Evolutionary conservation across 371 early-diverging fungal genomes (phyloP).

Genomic region (Rhizopus delemar): DNA sequence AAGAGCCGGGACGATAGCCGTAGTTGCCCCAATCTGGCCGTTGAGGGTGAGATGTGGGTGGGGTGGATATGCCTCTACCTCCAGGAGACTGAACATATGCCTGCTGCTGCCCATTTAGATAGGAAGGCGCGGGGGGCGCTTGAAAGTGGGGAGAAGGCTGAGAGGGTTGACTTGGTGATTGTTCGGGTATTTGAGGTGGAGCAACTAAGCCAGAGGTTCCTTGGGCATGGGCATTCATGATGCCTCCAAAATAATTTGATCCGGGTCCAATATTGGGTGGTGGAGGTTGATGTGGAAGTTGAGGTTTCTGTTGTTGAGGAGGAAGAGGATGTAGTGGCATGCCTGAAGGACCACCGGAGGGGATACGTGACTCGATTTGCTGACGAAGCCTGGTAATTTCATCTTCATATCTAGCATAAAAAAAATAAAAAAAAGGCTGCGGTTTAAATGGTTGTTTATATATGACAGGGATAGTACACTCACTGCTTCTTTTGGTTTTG

Average conservation of each 20-base stretch:
- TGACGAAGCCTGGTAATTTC: constrained; percentile 52
- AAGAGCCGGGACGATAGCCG: constrained; percentile 13
- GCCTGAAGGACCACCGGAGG: constrained; percentile 22
- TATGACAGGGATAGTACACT: constrained; percentile 7
- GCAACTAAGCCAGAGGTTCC: constrained; percentile 39
- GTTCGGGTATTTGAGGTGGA: constrained; percentile 44
- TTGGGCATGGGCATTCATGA: constrained; percentile 45
- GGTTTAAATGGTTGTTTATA: background rate
- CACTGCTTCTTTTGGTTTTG: constrained; percentile 74
- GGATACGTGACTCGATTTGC: constrained; percentile 42
- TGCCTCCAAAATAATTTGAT: constrained; percentile 51
- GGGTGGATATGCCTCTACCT: constrained; percentile 28
- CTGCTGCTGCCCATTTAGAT: constrained; percentile 19
- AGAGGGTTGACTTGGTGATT: constrained; percentile 24
- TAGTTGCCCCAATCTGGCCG: constrained; percentile 11
- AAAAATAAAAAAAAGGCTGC: no score
- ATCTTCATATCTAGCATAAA: constrained; percentile 42
- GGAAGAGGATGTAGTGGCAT: constrained; percentile 24
- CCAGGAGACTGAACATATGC: no score
- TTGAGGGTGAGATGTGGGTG: constrained; percentile 28
- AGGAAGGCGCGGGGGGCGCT: constrained; percentile 13
- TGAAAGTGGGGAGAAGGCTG: constrained; percentile 5
- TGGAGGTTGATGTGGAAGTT: constrained; percentile 26
- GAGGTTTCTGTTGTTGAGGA: constrained; percentile 25
- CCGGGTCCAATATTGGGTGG: constrained; percentile 56